Conservation (phyloP, 768 basidiomycete genomes). For the Suillus occidentalis region DNA sequence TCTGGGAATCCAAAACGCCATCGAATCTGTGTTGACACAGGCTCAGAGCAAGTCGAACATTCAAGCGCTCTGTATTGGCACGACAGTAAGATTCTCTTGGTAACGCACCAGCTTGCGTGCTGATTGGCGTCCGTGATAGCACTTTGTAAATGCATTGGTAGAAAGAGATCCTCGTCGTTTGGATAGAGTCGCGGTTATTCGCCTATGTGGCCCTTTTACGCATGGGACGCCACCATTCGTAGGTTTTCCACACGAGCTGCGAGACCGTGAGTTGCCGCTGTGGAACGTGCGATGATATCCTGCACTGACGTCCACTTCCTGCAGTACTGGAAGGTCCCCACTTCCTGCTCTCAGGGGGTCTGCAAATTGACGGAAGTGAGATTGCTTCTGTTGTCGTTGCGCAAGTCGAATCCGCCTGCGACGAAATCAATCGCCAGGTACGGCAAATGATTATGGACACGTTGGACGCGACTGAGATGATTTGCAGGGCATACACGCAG, state of each 20-base stretch:
- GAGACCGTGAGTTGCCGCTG: slow-evolving; percentile 25
- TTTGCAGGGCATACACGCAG: slow-evolving; percentile 25
- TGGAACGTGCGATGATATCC: background rate
- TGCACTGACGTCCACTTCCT: slow-evolving; percentile 12
- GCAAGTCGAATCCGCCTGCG: slow-evolving; percentile 47
- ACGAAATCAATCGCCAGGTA: slow-evolving; percentile 34
- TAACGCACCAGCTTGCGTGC: background rate
- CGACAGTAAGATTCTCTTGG: slow-evolving; percentile 41
- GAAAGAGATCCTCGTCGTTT: slow-evolving; percentile 54
- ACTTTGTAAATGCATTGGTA: slow-evolving; percentile 62
- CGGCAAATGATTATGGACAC: slow-evolving; percentile 1
- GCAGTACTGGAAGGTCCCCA: slow-evolving; percentile 30
- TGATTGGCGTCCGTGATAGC: slow-evolving; percentile 29
- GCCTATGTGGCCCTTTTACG: slow-evolving; percentile 61
- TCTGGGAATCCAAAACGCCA: slow-evolving; percentile 54
- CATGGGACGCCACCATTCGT: slow-evolving; percentile 57
- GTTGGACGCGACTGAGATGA: background rate
- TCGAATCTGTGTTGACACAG: slow-evolving; percentile 44
- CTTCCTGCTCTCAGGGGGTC: slow-evolving; percentile 38
- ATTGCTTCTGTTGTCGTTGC: slow-evolving; percentile 42
- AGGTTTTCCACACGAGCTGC: slow-evolving; percentile 44
- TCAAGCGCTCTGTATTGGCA: slow-evolving; percentile 58
- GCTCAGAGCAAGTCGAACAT: slow-evolving; percentile 38
- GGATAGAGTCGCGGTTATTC: slow-evolving; percentile 60
- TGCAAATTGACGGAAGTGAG: slow-evolving; percentile 49